A percentile compares a stretch with the other conserved stretches of the same genome.
Evolutionary conservation across 345 rosid species (phyloP).

Genomic region (Clausena lansium): DNA sequence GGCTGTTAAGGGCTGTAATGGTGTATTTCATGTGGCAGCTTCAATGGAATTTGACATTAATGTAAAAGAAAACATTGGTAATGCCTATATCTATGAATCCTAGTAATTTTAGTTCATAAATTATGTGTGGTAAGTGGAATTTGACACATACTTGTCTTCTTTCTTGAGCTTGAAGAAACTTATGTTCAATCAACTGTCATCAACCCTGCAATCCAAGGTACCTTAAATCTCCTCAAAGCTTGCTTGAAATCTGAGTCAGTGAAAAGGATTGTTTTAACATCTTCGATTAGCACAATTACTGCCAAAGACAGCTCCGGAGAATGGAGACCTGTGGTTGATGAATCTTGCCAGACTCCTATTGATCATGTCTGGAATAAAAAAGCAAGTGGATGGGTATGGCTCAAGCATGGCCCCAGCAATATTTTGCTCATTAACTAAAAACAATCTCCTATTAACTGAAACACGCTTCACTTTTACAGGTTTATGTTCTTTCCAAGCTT

Average conservation of each 20-base stretch:
- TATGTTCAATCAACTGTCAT: constrained; percentile 51
- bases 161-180: constrained; percentile 37
- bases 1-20: constrained; percentile 67
- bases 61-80: constrained; percentile 41
- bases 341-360: constrained; percentile 57
- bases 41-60: constrained; percentile 60
- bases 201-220: constrained; percentile 66
- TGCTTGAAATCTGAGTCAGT: constrained; percentile 65
- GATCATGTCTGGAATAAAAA: constrained; percentile 51
- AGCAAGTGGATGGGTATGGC: constrained; percentile 81
- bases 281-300: constrained; percentile 80
- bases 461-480: constrained; percentile 37
- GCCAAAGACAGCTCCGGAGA: constrained; percentile 54
- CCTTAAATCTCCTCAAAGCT: constrained; percentile 64
- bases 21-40: constrained; percentile 89
- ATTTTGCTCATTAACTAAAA: neutral
- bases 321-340: constrained; percentile 66
- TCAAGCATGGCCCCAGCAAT: neutral
- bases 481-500: constrained; percentile 69
- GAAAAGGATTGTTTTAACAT: constrained; percentile 77
- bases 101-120: neutral
- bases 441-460: neutral
- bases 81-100: neutral
- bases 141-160: neutral
- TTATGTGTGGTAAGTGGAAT: neutral